These are phyloP conservation scores for Suillus paluster DNA, from an alignment of 768 basidiomycete genomes.

Conservation along the genomic window DNA sequence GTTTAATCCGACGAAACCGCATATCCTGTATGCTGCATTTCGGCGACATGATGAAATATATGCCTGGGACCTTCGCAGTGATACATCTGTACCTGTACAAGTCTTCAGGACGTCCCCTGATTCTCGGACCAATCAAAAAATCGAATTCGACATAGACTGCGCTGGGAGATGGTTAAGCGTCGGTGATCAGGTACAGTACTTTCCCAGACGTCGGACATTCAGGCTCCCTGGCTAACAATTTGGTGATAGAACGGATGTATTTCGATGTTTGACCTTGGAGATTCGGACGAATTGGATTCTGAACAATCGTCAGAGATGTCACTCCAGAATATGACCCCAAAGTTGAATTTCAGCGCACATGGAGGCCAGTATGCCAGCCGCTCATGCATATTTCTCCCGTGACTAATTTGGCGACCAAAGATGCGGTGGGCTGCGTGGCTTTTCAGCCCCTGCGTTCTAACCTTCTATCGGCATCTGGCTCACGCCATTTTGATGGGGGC, in stretches of 20 bases:
- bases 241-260: constrained; percentile 57
- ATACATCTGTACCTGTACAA: constrained; percentile 47
- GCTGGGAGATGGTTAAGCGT: constrained; percentile 64
- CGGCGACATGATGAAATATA: constrained; percentile 63
- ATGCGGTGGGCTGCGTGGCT: constrained; percentile 71
- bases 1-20: constrained; percentile 76
- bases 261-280: constrained; percentile 57
- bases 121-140: constrained; percentile 69
- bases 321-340: constrained; percentile 28
- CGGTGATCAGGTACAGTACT: constrained; percentile 63
- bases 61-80: constrained; percentile 79
- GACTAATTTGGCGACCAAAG: constrained; percentile 39
- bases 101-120: constrained; percentile 29
- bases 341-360: constrained; percentile 55
- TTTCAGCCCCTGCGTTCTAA: constrained; percentile 70
- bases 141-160: constrained; percentile 77
- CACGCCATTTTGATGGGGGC: constrained; percentile 61
- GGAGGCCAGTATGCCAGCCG: constrained; percentile 45
- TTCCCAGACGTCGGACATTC: not conserved
- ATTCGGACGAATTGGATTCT: constrained; percentile 8
- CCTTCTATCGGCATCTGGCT: constrained; percentile 74
- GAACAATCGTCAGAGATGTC: not conserved
- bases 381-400: not conserved
- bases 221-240: constrained; percentile 1
- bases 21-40: constrained; percentile 80